Base-by-base conservation (phyloP, 352 stramenopile genomes). In the Globisporangium emineosum region DNA sequence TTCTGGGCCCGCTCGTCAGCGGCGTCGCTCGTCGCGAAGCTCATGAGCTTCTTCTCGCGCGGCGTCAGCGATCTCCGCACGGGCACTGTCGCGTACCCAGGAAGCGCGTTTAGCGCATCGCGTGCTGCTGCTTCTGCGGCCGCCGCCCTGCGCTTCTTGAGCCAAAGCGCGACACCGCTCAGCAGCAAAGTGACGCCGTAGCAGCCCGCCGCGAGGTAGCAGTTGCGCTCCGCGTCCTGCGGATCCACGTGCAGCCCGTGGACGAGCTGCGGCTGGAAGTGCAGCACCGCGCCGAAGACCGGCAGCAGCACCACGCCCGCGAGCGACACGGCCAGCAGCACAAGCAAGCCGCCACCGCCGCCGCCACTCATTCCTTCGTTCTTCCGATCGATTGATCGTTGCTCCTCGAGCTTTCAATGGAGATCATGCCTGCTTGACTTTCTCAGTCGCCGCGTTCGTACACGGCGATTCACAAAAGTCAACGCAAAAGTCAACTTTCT, bases 261-360 rank as follows among this genome's bases (percentile, higher is more conserved):
- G 33, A 89, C 62, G 53, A 88, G 87, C n/a, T 56, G 19, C 47
- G 81, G 81, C 53, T 92, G 81, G 35, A 86, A 71, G 13, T 70
- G 79, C 23, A 89, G 50, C 30, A 90, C 62, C 42, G 87, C 64
- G 15, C 79, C 83, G 55, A 92, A 86, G 30, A 81, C 21, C 23
- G 83, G 77, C 27, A 92, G 64, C 3, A 87, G 54, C 60, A 79
- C 47, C 62, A 78, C 71, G 5, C 81, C 83, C 9, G 81, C 73
- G 27, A 73, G 49, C 23, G 79, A 88, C 25, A 92, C 60, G 33
- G 71, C 78, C 59, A 89, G 73, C 19, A 60, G 53, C 13, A 65
- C 72, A 49, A 60, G 72, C 57, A 87, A 55, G 35, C 62, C 70
- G 58, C 70, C 77, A 68, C 75, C n/a, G n/a, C n/a, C n/a, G n/a